A percentile compares a stretch with the other conserved stretches of the same genome.
Conservation (phyloP, 345 rosid species). For the Arabis hirsuta region DNA sequence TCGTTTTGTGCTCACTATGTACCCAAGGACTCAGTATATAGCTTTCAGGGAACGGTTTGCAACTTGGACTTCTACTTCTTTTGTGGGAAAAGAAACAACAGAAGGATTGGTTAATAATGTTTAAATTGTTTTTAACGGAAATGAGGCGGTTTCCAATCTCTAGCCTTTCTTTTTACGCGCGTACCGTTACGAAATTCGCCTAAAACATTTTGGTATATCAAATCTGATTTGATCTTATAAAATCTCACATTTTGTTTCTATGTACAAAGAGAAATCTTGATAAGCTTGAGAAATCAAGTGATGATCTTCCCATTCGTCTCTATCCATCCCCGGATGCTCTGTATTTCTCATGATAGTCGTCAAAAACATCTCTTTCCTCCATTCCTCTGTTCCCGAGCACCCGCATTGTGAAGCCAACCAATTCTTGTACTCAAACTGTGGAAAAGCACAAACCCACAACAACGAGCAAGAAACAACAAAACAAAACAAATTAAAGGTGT, state of each 20-base stretch:
- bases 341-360: not conserved
- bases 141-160: too few species aligned
- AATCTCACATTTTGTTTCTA: not conserved
- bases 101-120: too few species aligned
- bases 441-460: not conserved
- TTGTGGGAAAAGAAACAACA: too few species aligned
- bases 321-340: slow-evolving; percentile 42
- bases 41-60: too few species aligned
- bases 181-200: too few species aligned
- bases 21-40: too few species aligned
- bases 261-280: slow-evolving; percentile 48
- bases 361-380: slow-evolving; percentile 54
- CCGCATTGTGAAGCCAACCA: slow-evolving; percentile 59
- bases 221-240: not conserved
- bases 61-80: too few species aligned
- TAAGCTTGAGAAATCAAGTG: slow-evolving; percentile 48
- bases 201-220: not conserved
- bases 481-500: not conserved
- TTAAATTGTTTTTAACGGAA: too few species aligned
- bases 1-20: too few species aligned
- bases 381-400: slow-evolving; percentile 46
- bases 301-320: slow-evolving; percentile 65
- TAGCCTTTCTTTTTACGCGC: too few species aligned
- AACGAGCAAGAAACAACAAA: not conserved
- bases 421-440: slow-evolving; percentile 54